Conservation (phyloP, 345 rosid genomes). For the Barbarea vulgaris region DNA sequence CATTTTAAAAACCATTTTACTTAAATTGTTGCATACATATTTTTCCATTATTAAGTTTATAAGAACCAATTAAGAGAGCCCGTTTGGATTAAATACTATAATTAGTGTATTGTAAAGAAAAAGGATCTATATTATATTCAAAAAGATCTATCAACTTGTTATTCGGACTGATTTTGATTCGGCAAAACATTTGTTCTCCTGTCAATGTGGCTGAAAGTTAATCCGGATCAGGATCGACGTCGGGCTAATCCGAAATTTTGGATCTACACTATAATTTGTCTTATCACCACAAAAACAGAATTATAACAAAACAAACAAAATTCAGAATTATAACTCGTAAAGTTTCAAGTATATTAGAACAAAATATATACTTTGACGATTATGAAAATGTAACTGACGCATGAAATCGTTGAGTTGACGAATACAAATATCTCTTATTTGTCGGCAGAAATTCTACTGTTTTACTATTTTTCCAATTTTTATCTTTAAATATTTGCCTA, state of each 20-base stretch:
- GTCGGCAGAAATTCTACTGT: slow-evolving; percentile 33
- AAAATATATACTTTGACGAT: not conserved
- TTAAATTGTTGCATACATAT: not conserved
- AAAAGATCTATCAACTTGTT: not conserved
- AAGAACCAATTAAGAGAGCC: not conserved
- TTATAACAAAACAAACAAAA: too few species aligned
- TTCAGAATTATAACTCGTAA: too few species aligned
- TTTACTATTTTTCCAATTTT: not conserved
- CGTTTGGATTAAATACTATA: not conserved
- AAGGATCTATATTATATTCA: too few species aligned
- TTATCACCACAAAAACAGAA: not conserved
- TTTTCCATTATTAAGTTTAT: not conserved
- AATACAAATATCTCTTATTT: slow-evolving; percentile 7
- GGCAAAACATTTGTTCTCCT: slow-evolving; percentile 4
- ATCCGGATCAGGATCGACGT: slow-evolving; percentile 9
- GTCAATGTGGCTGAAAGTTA: not conserved
- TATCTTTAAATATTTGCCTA: not conserved
- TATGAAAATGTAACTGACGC: not conserved
- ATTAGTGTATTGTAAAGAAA: not conserved
- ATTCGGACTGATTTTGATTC: not conserved
- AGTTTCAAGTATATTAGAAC: not conserved
- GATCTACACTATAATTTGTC: not conserved
- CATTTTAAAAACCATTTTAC: not conserved
- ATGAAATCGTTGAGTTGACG: slow-evolving; percentile 15
- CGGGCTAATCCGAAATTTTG: not conserved